A percentile compares a stretch with the other conserved stretches of the same genome.
Conservation (phyloP, 2,329 filamentous ascomycete species). For the Colletotrichum endophyticum region DNA sequence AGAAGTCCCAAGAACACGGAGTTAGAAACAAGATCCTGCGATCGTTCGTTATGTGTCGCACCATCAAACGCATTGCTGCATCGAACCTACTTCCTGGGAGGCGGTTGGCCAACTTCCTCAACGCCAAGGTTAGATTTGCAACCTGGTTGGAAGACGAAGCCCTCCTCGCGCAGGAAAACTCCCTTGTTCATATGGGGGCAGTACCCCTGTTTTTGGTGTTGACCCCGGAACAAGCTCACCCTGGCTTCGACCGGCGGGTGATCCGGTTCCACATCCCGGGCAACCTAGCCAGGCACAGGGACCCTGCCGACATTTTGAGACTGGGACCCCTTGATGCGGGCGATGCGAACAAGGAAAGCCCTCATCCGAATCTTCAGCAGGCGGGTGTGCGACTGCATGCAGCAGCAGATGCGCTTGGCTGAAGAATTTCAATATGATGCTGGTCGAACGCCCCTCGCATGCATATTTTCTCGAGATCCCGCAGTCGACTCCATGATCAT, state of each 20-base stretch:
- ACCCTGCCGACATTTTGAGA: neutral
- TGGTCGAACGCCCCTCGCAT: neutral
- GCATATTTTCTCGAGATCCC: neutral
- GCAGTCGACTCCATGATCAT: neutral
- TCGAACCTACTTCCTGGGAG: neutral
- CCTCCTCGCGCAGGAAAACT: neutral
- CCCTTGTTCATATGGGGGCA: neutral
- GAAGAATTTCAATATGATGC: neutral
- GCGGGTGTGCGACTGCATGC: neutral
- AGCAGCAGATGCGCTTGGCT: neutral
- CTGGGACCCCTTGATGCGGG: neutral
- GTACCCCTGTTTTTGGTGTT: neutral
- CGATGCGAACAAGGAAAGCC: neutral
- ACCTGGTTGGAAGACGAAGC: neutral
- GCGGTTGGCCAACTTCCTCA: neutral
- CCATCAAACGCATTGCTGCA: neutral
- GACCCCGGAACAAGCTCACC: neutral
- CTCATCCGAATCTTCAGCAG: neutral
- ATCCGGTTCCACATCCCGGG: neutral
- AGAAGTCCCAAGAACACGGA: neutral
- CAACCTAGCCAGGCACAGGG: neutral
- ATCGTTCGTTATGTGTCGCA: neutral
- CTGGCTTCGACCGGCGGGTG: neutral
- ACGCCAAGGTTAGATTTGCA: neutral
- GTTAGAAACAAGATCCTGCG: neutral